Conservation (phyloP, 129 eudicot genomes). For the Solidago caesia region DNA sequence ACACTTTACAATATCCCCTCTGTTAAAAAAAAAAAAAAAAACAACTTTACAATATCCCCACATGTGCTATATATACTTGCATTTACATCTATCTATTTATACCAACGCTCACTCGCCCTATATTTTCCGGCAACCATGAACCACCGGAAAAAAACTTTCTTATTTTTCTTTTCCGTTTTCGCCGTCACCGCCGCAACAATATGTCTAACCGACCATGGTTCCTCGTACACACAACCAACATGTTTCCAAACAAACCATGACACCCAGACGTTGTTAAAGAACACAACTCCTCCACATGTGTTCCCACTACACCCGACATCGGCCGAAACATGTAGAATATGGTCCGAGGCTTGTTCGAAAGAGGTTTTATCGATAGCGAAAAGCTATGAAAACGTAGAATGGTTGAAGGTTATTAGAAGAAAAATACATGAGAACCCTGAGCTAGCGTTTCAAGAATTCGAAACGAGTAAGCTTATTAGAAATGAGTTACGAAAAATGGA, state of each 20-base stretch:
- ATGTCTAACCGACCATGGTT: constrained; percentile 1
- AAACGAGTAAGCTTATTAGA: constrained; percentile 47
- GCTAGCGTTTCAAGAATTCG: constrained; percentile 51
- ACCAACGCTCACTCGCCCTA: not conserved
- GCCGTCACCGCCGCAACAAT: constrained; percentile 11
- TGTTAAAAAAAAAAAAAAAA: not conserved
- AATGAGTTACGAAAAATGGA: constrained; percentile 40
- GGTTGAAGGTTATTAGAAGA: constrained; percentile 46
- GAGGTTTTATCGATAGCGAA: constrained; percentile 33
- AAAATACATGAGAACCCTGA: constrained; percentile 61
- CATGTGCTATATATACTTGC: constrained; percentile 28
- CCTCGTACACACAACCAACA: constrained; percentile 17
- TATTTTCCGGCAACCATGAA: constrained; percentile 16
- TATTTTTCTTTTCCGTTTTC: constrained; percentile 6
- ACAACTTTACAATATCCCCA: constrained; percentile 20
- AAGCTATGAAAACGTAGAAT: constrained; percentile 31
- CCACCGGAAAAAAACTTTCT: constrained; percentile 12
- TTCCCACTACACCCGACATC: not conserved
- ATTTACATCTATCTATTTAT: not conserved
- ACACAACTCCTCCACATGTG: constrained; percentile 21
- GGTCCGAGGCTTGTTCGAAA: constrained; percentile 36
- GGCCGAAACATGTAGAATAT: constrained; percentile 9
- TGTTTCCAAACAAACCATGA: not conserved
- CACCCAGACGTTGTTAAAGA: constrained; percentile 18
- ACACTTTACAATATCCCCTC: no score